Conservation (phyloP, 352 stramenopile species). For the Aphanomyces euteiches region DNA sequence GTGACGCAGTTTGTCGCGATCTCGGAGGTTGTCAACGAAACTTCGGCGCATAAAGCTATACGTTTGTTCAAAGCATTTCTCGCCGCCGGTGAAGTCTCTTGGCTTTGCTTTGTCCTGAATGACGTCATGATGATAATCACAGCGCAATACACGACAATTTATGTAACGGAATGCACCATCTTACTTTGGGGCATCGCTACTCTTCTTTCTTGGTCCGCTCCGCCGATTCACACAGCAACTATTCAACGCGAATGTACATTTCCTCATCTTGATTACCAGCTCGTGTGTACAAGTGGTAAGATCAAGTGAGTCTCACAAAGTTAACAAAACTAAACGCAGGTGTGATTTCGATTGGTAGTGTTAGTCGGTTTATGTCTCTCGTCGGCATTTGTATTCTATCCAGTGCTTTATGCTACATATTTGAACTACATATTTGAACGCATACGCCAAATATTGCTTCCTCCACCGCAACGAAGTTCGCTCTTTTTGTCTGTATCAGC, state of each 20-base stretch:
- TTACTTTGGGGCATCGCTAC: not conserved
- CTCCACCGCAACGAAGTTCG: not conserved
- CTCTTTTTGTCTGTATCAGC: not conserved
- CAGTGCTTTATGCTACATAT: not conserved
- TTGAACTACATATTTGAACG: not conserved
- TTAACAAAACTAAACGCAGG: not conserved
- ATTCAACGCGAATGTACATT: not conserved
- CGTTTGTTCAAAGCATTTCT: slow-evolving; percentile 9
- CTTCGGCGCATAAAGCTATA: not conserved
- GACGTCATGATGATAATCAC: slow-evolving; percentile 16
- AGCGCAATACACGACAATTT: slow-evolving; percentile 3
- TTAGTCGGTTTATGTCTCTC: slow-evolving; percentile 1
- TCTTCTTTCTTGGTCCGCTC: not conserved
- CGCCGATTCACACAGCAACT: not conserved
- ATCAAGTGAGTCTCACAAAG: not conserved
- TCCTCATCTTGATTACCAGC: slow-evolving; percentile 17
- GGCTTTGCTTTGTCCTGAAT: slow-evolving; percentile 5
- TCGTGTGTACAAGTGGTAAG: slow-evolving; percentile 19
- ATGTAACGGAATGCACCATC: not conserved
- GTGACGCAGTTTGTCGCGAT: not conserved
- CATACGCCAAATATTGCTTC: not conserved
- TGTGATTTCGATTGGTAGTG: not conserved
- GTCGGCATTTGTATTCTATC: slow-evolving; percentile 5
- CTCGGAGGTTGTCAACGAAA: not conserved
- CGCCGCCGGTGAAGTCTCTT: not conserved